Evolutionary conservation across 768 basidiomycete genomes (phyloP).

Genomic region (Fomitopsis serialis): DNA sequence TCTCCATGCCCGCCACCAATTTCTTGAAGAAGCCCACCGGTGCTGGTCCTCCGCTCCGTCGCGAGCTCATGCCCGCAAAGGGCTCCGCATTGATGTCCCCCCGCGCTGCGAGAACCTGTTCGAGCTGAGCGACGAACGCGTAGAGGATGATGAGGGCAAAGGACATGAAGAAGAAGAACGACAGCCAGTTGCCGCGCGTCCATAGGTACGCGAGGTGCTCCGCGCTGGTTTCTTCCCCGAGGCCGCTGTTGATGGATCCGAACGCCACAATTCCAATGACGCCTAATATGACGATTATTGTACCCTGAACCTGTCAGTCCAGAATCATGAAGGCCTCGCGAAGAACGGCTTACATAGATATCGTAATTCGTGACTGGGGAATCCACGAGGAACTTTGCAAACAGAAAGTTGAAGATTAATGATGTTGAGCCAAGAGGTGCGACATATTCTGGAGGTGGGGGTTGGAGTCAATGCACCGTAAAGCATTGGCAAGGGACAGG

Average conservation of each 20-base stretch:
- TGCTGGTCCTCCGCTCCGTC: constrained; percentile 14
- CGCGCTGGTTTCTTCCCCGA: constrained; percentile 69
- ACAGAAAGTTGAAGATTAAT: constrained; percentile 94
- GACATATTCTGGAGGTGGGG: constrained; percentile 77
- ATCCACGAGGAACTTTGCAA: constrained; percentile 84
- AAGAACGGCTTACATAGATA: constrained; percentile 59
- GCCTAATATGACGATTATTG: constrained; percentile 74
- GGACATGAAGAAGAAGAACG: constrained; percentile 80
- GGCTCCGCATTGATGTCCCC: constrained; percentile 63
- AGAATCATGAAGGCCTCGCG: neutral
- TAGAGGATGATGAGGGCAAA: constrained; percentile 60
- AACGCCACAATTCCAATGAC: constrained; percentile 88
- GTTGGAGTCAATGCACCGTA: no score
- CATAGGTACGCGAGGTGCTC: constrained; percentile 77
- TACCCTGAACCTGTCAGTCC: constrained; percentile 48
- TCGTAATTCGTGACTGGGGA: constrained; percentile 81
- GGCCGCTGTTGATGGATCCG: constrained; percentile 78
- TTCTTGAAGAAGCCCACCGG: constrained; percentile 23
- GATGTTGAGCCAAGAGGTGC: constrained; percentile 92
- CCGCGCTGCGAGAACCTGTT: constrained; percentile 65
- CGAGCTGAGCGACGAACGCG: constrained; percentile 66
- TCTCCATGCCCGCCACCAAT: constrained; percentile 37
- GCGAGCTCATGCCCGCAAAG: constrained; percentile 35
- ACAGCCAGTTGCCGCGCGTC: constrained; percentile 86
- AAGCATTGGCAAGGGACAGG: constrained; percentile 1